Percentiles rank a stretch among this genome's conserved stretches.
Evolutionary conservation across 768 basidiomycete genomes (phyloP).

Genomic region (Calocybe gangraenosa): DNA sequence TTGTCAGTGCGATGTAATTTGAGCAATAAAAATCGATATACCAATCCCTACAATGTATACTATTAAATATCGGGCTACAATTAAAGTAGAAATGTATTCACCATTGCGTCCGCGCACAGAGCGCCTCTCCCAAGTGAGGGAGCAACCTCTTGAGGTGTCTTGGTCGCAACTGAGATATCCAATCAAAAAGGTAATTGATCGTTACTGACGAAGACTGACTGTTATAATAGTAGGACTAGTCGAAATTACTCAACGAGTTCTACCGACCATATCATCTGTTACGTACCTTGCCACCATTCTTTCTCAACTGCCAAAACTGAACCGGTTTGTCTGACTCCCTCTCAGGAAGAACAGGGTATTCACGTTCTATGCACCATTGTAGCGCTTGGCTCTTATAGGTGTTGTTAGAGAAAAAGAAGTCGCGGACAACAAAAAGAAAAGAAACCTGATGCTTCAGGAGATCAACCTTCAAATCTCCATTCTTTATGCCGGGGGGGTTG

Average conservation of each 20-base stretch:
- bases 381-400: constrained; percentile 67
- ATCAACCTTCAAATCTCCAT: constrained; percentile 65
- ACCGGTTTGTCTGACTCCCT: constrained; percentile 67
- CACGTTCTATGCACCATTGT: constrained; percentile 80
- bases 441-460: constrained; percentile 78
- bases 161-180: constrained; percentile 63
- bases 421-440: background rate
- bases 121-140: constrained; percentile 82
- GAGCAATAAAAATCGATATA: constrained; percentile 11
- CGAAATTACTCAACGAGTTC: background rate
- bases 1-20: background rate
- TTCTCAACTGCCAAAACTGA: constrained; percentile 84
- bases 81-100: constrained; percentile 12
- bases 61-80: too few species aligned
- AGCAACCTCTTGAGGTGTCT: constrained; percentile 60
- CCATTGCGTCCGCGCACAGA: constrained; percentile 90
- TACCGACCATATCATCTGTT: background rate
- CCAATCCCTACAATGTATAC: constrained; percentile 33
- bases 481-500: constrained; percentile 65
- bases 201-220: constrained; percentile 29
- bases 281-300: constrained; percentile 49
- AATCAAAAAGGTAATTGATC: background rate
- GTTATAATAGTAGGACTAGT: constrained; percentile 68
- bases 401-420: constrained; percentile 2
- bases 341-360: constrained; percentile 73